phyloP scores from a whole-genome alignment of 2,329 filamentous ascomycete species.

The Trichothecium sympodiale region DNA sequence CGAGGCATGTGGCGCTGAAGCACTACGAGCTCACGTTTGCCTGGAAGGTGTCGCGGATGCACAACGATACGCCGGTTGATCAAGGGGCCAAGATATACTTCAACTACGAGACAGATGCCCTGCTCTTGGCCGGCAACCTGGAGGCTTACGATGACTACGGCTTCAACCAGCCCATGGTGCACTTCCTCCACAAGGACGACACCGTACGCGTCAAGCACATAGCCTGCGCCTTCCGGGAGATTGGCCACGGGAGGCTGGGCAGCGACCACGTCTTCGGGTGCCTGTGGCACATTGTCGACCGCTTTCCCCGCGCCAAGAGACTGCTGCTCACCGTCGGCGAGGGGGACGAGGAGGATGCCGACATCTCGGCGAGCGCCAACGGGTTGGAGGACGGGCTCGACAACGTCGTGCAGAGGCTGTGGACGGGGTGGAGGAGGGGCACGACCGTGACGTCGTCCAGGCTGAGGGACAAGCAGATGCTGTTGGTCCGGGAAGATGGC shows the following conservation, averaged over 20 bases:
- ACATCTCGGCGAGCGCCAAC: background rate
- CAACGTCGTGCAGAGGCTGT: constrained; percentile 35
- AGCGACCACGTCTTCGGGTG: constrained; percentile 34
- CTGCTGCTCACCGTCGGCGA: constrained; percentile 29
- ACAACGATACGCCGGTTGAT: constrained; percentile 21
- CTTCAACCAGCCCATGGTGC: constrained; percentile 36
- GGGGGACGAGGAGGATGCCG: constrained; percentile 20
- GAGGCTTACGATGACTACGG: constrained; percentile 35
- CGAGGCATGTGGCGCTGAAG: constrained; percentile 26
- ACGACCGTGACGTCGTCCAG: constrained; percentile 25
- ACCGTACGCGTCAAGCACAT: constrained; percentile 30
- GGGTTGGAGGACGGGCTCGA: constrained; percentile 15
- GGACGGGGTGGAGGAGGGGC: constrained; percentile 33
- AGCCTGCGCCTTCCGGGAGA: constrained; percentile 31
- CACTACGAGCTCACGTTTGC: constrained; percentile 35
- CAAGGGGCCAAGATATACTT: constrained; percentile 31
- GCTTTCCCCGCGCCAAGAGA: constrained; percentile 23
- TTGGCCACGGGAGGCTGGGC: constrained; percentile 29
- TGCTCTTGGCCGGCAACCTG: constrained; percentile 35
- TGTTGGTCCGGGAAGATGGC: constrained; percentile 31
- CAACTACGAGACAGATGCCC: constrained; percentile 34
- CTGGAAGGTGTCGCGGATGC: constrained; percentile 32
- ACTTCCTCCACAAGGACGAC: constrained; percentile 33
- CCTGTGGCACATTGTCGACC: constrained; percentile 36
- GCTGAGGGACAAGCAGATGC: constrained; percentile 30